phyloP scores from a whole-genome alignment of 768 basidiomycete genomes.

The Filobasidium wieringae region DNA sequence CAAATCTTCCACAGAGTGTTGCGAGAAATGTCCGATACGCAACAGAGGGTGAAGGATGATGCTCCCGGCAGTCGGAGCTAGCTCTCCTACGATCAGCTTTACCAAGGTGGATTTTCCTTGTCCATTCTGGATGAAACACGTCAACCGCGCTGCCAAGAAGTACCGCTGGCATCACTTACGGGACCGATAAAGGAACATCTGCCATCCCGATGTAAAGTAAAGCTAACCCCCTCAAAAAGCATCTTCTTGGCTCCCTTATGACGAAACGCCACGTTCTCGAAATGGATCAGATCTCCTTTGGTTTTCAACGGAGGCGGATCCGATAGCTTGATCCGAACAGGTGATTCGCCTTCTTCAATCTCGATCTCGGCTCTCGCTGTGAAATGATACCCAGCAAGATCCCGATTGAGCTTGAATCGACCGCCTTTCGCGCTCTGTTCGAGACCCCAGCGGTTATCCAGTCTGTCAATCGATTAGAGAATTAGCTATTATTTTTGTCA shows the following conservation, averaged over 20 bases:
- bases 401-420: constrained; percentile 52
- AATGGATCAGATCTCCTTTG: constrained; percentile 38
- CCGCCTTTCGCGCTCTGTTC: constrained; percentile 44
- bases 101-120: constrained; percentile 53
- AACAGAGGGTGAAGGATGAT: constrained; percentile 48
- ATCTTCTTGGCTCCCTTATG: constrained; percentile 34
- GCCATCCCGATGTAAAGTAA: constrained; percentile 41
- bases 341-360: constrained; percentile 40
- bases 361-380: constrained; percentile 42
- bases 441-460: constrained; percentile 41
- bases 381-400: constrained; percentile 43
- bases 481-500: neutral
- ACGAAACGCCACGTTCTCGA: constrained; percentile 40
- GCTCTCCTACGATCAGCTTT: constrained; percentile 31
- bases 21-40: constrained; percentile 52
- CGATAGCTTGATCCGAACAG: constrained; percentile 39
- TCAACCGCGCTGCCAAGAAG: neutral
- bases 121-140: constrained; percentile 40
- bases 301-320: constrained; percentile 31
- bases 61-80: constrained; percentile 44
- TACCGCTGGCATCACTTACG: constrained; percentile 5
- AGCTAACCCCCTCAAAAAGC: constrained; percentile 35
- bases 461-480: constrained; percentile 5
- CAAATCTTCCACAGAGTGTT: constrained; percentile 50
- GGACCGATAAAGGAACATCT: constrained; percentile 43